These are phyloP conservation scores for Mrakia frigida DNA, from an alignment of 768 basidiomycete species.

Conservation along the genomic window DNA sequence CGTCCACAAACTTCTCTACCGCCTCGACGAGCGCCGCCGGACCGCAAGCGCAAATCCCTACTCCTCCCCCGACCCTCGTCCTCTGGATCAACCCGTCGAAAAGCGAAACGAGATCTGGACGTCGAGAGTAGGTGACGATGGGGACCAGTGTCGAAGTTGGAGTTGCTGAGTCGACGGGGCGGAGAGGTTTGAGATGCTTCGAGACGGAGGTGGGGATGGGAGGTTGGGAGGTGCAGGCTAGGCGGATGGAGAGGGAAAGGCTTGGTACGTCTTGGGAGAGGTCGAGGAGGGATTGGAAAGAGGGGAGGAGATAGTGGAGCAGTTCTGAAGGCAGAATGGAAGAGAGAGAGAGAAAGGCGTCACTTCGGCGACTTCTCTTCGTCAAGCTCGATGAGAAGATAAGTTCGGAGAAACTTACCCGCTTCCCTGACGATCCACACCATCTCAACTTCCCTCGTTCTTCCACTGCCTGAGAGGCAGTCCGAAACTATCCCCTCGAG, in stretches of 20 bases:
- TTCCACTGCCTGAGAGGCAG: conserved; percentile 22
- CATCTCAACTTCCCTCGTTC: conserved; percentile 23
- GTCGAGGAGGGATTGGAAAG: conserved; percentile 25
- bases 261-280: not conserved
- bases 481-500: conserved; percentile 32
- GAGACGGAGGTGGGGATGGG: not conserved
- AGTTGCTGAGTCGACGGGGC: conserved; percentile 7
- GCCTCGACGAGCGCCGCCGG: conserved; percentile 28
- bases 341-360: not conserved
- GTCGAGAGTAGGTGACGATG: conserved; percentile 1
- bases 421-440: conserved; percentile 33
- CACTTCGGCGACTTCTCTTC: not conserved
- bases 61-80: conserved; percentile 26
- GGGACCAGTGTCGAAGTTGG: not conserved
- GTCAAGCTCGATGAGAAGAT: not conserved
- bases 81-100: conserved; percentile 15
- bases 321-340: conserved; percentile 29
- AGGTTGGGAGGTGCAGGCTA: conserved; percentile 18
- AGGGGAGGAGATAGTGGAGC: conserved; percentile 24
- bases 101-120: conserved; percentile 29
- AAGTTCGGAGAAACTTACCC: conserved; percentile 17
- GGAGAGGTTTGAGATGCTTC: not conserved
- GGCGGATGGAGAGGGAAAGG: conserved; percentile 1
- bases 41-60: conserved; percentile 35
- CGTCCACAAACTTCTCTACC: conserved; percentile 29